These are phyloP conservation scores for Cyclocybe aegerita DNA, from an alignment of 768 basidiomycete species.

Conservation along the genomic window DNA sequence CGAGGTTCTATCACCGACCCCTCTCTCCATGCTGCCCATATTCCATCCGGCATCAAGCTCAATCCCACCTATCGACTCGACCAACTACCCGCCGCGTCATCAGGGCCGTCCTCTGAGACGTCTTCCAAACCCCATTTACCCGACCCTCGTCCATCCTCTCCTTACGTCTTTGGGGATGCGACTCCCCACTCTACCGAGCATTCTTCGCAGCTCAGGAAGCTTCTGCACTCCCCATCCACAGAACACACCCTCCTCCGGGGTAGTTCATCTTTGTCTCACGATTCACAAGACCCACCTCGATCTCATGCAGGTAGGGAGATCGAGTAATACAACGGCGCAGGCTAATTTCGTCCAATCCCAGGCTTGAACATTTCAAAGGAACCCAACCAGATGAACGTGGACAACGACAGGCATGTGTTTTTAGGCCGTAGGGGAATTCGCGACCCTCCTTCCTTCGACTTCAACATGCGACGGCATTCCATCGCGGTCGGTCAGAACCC, in stretches of 20 bases:
- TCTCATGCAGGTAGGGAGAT: conserved; percentile 26
- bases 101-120: conserved; percentile 27
- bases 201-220: conserved; percentile 52
- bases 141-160: conserved; percentile 59
- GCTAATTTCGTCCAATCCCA: conserved; percentile 17
- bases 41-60: conserved; percentile 21
- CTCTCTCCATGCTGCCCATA: conserved; percentile 62
- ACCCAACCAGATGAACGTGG: conserved; percentile 37
- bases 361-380: conserved; percentile 29
- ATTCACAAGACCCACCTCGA: conserved; percentile 26
- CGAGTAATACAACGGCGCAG: conserved; percentile 11
- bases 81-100: conserved; percentile 24
- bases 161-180: conserved; percentile 73
- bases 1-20: conserved; percentile 84
- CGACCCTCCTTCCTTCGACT: conserved; percentile 59
- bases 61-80: conserved; percentile 22
- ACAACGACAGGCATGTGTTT: conserved; percentile 32
- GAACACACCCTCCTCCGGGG: conserved; percentile 36
- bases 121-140: conserved; percentile 29
- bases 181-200: conserved; percentile 37
- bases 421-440: conserved; percentile 28
- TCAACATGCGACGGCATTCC: conserved; percentile 71
- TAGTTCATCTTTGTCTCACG: conserved; percentile 24
- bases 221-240: conserved; percentile 57
- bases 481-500: conserved; percentile 59